Evolutionary conservation across 2,329 filamentous ascomycete genomes (phyloP).

Genomic region (Neonectria coccinea): DNA sequence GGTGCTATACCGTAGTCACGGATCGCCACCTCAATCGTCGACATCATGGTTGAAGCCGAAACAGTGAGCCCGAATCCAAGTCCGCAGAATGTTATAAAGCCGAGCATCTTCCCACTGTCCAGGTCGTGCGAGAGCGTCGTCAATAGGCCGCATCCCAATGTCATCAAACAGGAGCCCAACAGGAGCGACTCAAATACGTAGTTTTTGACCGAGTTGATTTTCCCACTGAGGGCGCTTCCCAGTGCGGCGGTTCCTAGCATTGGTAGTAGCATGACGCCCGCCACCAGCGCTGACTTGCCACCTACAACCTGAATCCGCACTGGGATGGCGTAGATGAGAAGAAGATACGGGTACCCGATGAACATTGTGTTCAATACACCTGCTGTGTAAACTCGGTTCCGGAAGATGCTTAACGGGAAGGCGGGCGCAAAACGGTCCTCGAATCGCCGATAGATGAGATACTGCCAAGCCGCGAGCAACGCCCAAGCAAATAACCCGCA

Average conservation of each 20-base stretch:
- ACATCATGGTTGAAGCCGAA: slow-evolving; percentile 60
- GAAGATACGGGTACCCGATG: slow-evolving; percentile 62
- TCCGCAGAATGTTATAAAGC: slow-evolving; percentile 64
- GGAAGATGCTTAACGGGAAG: slow-evolving; percentile 62
- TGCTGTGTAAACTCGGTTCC: slow-evolving; percentile 59
- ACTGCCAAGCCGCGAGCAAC: slow-evolving; percentile 47
- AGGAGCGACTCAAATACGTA: slow-evolving; percentile 58
- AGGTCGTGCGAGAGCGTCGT: slow-evolving; percentile 49
- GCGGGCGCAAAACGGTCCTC: slow-evolving; percentile 51
- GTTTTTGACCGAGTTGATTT: slow-evolving; percentile 56
- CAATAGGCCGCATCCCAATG: slow-evolving; percentile 61
- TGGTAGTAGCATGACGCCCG: slow-evolving; percentile 65
- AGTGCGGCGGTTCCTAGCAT: slow-evolving; percentile 63
- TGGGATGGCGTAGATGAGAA: slow-evolving; percentile 63
- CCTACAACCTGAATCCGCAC: slow-evolving; percentile 64
- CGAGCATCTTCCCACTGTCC: slow-evolving; percentile 60
- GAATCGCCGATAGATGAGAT: slow-evolving; percentile 41
- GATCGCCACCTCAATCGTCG: slow-evolving; percentile 55
- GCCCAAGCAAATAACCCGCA: slow-evolving; percentile 47
- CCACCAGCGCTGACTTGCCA: slow-evolving; percentile 57
- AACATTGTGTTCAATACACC: slow-evolving; percentile 60
- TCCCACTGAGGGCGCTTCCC: slow-evolving; percentile 57
- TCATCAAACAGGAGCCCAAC: slow-evolving; percentile 56
- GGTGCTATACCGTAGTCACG: slow-evolving; percentile 58
- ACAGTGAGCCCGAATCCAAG: slow-evolving; percentile 64